Evolutionary conservation across 192 early-diverging fungal species (phyloP), one percentile per base, ranked within the genome.

Genomic region (Entophlyctis luteolus): DNA sequence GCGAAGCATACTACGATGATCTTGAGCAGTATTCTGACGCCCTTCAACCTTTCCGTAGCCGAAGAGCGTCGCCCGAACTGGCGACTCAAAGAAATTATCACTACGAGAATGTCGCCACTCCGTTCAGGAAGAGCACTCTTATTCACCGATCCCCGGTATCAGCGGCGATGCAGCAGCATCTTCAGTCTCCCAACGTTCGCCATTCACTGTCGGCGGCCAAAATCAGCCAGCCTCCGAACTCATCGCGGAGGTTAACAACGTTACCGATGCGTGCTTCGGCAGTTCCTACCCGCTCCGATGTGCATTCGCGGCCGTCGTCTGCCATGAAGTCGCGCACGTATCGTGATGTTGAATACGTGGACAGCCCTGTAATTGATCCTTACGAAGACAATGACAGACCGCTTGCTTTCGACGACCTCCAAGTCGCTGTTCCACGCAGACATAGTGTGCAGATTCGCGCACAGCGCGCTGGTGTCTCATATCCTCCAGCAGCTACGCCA

Each of bases 61-160:
- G 42, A 10, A 45, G 42, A 10, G 42, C 42, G 12, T 45, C n/a
- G 12, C 10, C 42, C 42, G 42, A 45, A n/a, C 42, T 10, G 12
- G 42, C 42, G n/a, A 45, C 10, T 14, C n/a, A n/a, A n/a, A n/a
- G n/a, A n/a, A n/a, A n/a, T 32, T 33, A 57, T 23, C 12, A 23
- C 10, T 42, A 23, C 16, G 55, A 57, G 4, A 23, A 36, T 14
- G 4, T 39, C 5, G 16, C 62, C 6, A 48, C 20, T 22, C 49
- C 55, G 22, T 66, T 66, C 34, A 29, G 52, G 22, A 52, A 55
- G 29, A 54, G 49, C 23, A 66, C 63, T 6, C 27, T 54, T 2
- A 6, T 66, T 14, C 25, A 45, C 22, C 63, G 63, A 12, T 66
- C 63, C 3, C 63, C 63, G 14, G 50, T 55, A 47, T 16, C 22